Evolutionary conservation across 768 basidiomycete species (phyloP).

Genomic region (Pisolithus marmoratus): DNA sequence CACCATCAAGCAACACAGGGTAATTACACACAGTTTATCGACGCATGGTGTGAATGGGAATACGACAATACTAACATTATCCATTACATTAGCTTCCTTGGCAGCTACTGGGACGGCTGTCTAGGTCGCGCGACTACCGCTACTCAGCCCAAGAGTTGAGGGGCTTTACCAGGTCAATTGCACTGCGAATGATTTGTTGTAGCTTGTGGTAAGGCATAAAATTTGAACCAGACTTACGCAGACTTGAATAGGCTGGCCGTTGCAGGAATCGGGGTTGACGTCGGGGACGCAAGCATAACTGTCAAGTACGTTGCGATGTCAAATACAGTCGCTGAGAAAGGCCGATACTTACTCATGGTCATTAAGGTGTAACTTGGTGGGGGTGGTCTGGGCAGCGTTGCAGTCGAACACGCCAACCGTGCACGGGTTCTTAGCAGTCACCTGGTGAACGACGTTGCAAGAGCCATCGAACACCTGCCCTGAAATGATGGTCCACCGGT

Average conservation of each 20-base stretch:
- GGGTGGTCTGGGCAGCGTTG: slow-evolving; percentile 23
- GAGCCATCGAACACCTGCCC: slow-evolving; percentile 27
- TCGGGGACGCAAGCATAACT: slow-evolving; percentile 26
- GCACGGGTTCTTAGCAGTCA: slow-evolving; percentile 30
- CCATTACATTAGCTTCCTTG: too few relatives aligned
- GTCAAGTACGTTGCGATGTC: not conserved
- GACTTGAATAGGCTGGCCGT: slow-evolving; percentile 22
- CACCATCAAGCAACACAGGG: too few relatives aligned
- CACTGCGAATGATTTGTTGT: not conserved
- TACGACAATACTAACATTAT: too few relatives aligned
- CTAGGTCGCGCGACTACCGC: too few relatives aligned
- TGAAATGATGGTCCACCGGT: not conserved
- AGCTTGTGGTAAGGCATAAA: not conserved
- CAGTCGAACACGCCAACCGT: slow-evolving; percentile 25
- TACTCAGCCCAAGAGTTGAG: too few relatives aligned
- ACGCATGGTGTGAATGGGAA: too few relatives aligned
- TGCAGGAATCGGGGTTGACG: slow-evolving; percentile 21
- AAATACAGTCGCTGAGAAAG: not conserved
- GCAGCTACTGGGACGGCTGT: too few relatives aligned
- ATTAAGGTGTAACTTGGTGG: slow-evolving; percentile 10
- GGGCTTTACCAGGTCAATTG: not conserved
- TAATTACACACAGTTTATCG: too few relatives aligned
- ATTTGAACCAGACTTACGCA: slow-evolving; percentile 17
- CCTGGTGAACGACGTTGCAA: slow-evolving; percentile 23
- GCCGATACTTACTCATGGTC: not conserved